Conservation (phyloP, 345 rosid genomes). For the Populus nigra region DNA sequence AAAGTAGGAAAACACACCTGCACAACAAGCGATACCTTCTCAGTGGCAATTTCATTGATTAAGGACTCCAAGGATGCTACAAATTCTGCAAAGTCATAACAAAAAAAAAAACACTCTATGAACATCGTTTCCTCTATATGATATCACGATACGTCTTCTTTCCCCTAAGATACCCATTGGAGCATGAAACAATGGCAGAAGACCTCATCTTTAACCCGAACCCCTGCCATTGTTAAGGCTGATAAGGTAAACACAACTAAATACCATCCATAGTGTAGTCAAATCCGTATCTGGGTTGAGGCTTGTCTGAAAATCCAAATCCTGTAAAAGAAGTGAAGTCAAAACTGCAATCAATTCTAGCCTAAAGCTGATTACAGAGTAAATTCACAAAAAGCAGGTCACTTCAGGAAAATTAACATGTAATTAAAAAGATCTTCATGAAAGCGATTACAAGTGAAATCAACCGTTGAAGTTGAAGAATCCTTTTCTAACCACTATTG, state of each 20-base stretch:
- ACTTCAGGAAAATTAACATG: not conserved
- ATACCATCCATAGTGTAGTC: slow-evolving; percentile 81
- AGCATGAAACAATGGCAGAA: not conserved
- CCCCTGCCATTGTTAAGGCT: not conserved
- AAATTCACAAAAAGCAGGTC: not conserved
- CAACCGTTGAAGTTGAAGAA: not conserved
- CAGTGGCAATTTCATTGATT: slow-evolving; percentile 45
- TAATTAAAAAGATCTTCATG: not conserved
- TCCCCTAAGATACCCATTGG: not conserved
- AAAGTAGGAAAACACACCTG: slow-evolving; percentile 45
- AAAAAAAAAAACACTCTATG: not conserved
- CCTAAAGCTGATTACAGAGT: not conserved
- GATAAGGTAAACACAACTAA: not conserved
- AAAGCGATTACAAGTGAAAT: not conserved
- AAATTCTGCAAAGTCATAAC: slow-evolving; percentile 52
- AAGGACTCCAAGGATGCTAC: slow-evolving; percentile 77
- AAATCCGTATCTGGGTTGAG: slow-evolving; percentile 91
- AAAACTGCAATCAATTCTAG: too few species aligned
- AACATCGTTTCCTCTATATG: too few species aligned
- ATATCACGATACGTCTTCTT: not conserved
- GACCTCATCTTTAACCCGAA: not conserved
- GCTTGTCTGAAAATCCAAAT: slow-evolving; percentile 97
- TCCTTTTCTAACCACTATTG: not conserved
- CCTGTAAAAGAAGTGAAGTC: slow-evolving; percentile 36
- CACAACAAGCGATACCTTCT: slow-evolving; percentile 72